Percentiles rank a stretch among this genome's conserved stretches.
Evolutionary conservation across 2,329 filamentous ascomycete genomes (phyloP).

Genomic region (Lecanicillium sp.): DNA sequence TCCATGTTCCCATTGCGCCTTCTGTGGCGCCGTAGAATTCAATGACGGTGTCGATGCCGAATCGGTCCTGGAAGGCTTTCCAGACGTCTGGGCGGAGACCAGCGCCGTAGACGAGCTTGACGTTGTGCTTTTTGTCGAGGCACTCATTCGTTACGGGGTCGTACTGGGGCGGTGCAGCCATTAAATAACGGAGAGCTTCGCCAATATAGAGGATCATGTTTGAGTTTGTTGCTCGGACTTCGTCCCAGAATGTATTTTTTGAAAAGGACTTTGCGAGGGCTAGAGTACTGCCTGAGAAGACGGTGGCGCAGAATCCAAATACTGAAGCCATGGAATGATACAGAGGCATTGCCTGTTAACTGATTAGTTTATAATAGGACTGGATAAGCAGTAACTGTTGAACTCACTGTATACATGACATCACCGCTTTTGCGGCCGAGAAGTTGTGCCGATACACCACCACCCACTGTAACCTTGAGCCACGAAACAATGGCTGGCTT

Average conservation of each 20-base stretch:
- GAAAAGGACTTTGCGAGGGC: conserved; percentile 73
- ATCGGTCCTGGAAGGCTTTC: conserved; percentile 74
- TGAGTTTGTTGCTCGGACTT: conserved; percentile 60
- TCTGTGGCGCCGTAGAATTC: conserved; percentile 81
- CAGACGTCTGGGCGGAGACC: conserved; percentile 80
- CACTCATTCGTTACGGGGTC: conserved; percentile 58
- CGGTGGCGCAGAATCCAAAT: conserved; percentile 56
- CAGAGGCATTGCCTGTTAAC: conserved; percentile 68
- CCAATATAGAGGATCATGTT: conserved; percentile 82
- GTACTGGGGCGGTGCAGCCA: conserved; percentile 54
- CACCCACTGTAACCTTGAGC: conserved; percentile 40
- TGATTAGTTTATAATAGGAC: conserved; percentile 3
- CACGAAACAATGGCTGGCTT: conserved; percentile 64
- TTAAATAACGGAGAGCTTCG: conserved; percentile 75
- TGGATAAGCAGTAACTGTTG: background rate
- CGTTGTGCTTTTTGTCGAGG: conserved; percentile 63
- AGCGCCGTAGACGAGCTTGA: conserved; percentile 72
- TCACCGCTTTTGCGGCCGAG: conserved; percentile 47
- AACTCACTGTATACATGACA: conserved; percentile 14
- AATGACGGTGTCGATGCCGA: conserved; percentile 62
- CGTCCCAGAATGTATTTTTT: conserved; percentile 66
- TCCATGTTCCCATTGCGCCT: conserved; percentile 61
- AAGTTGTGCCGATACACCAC: conserved; percentile 43
- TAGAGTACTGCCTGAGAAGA: conserved; percentile 56
- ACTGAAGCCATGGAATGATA: conserved; percentile 75